Conservation (phyloP, 2,329 filamentous ascomycete genomes). For the Ambrosiella beaveri region DNA sequence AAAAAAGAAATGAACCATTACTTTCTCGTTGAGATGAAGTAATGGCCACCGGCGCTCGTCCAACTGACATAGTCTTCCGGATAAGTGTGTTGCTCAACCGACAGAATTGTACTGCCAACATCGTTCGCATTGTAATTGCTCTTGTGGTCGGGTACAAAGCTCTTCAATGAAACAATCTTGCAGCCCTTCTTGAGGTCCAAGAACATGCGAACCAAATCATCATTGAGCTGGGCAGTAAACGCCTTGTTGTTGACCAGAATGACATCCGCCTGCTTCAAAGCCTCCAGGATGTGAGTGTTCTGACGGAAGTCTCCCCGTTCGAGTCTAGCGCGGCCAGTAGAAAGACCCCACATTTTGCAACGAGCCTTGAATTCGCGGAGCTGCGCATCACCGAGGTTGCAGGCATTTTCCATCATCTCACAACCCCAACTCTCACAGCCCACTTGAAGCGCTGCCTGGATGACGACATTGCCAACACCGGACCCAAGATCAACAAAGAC, state of each 20-base stretch:
- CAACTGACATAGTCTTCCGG: slow-evolving; percentile 72
- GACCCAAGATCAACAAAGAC: slow-evolving; percentile 91
- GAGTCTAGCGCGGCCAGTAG: slow-evolving; percentile 61
- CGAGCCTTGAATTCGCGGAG: slow-evolving; percentile 69
- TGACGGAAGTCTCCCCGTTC: slow-evolving; percentile 71
- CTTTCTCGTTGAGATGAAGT: slow-evolving; percentile 76
- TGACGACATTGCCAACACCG: slow-evolving; percentile 85
- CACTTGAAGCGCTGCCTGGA: slow-evolving; percentile 84
- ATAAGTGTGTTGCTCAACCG: slow-evolving; percentile 48
- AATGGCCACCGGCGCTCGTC: slow-evolving; percentile 69
- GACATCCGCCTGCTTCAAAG: slow-evolving; percentile 76
- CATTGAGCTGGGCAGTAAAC: slow-evolving; percentile 76
- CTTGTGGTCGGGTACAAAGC: slow-evolving; percentile 68
- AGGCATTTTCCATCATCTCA: slow-evolving; percentile 87
- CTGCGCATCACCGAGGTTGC: slow-evolving; percentile 64
- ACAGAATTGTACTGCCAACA: slow-evolving; percentile 64
- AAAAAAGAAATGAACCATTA: slow-evolving; percentile 14
- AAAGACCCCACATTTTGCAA: slow-evolving; percentile 76
- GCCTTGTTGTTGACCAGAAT: slow-evolving; percentile 96
- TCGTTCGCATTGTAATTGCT: slow-evolving; percentile 64
- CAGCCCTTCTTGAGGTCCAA: slow-evolving; percentile 82
- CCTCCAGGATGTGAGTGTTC: slow-evolving; percentile 49
- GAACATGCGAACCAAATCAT: slow-evolving; percentile 72
- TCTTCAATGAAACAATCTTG: slow-evolving; percentile 79
- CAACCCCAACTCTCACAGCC: slow-evolving; percentile 93